Evolutionary conservation across 1,284 basidiomycete genomes (phyloP).

Genomic region (Malassezia sympodialis): DNA sequence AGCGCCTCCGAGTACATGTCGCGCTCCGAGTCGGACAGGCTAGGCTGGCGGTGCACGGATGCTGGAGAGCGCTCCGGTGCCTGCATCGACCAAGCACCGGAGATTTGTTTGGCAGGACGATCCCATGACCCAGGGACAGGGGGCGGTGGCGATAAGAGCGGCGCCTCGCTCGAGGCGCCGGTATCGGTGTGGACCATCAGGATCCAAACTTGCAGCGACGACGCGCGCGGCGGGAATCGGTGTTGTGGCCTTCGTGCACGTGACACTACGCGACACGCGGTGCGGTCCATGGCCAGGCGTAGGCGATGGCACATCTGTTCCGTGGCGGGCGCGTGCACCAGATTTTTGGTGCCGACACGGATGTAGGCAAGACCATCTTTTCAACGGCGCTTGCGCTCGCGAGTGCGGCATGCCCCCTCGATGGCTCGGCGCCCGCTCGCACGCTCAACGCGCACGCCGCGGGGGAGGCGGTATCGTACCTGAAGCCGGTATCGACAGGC

Average conservation of each 20-base stretch:
- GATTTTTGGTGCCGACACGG: conserved; percentile 47
- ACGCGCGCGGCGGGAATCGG: neutral
- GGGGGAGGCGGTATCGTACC: conserved; percentile 34
- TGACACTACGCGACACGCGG: conserved; percentile 1
- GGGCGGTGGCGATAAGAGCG: neutral
- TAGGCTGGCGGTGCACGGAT: neutral
- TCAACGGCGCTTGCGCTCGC: conserved; percentile 44
- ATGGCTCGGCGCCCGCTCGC: neutral
- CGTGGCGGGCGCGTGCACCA: conserved; percentile 14
- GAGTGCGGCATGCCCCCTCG: conserved; percentile 22
- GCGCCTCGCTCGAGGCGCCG: neutral
- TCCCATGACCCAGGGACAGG: neutral
- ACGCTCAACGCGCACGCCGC: conserved; percentile 2
- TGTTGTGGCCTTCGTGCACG: neutral
- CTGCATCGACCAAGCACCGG: neutral
- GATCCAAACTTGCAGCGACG: neutral
- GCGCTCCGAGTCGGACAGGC: neutral
- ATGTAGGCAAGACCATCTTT: conserved; percentile 48
- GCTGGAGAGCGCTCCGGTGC: neutral
- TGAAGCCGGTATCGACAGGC: conserved; percentile 46
- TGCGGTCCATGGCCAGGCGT: neutral
- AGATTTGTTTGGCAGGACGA: neutral
- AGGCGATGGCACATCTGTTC: conserved; percentile 8
- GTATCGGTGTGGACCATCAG: neutral
- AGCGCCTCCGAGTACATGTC: conserved; percentile 10